Evolutionary conservation across 805 yeast genomes (phyloP).

Genomic region (Candida chilensis): DNA sequence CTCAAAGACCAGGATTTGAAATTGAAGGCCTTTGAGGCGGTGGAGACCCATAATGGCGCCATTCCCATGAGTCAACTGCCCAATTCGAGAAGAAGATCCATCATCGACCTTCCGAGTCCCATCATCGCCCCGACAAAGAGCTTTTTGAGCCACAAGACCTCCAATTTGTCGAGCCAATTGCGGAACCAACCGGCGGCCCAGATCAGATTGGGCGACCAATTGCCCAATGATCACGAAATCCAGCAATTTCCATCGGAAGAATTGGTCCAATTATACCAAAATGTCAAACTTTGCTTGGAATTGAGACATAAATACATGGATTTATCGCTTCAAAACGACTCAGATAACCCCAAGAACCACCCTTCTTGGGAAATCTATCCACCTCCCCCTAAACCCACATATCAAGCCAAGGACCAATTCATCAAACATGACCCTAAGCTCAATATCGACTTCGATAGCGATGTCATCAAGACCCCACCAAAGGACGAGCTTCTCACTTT

Average conservation of each 20-base stretch:
- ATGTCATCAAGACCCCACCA: slow-evolving; percentile 46
- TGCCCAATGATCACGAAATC: slow-evolving; percentile 26
- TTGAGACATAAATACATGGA: slow-evolving; percentile 70
- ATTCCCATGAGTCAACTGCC: slow-evolving; percentile 1
- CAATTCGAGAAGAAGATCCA: slow-evolving; percentile 21
- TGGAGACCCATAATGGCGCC: slow-evolving; percentile 10
- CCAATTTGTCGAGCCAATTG: not conserved
- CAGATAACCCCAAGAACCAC: slow-evolving; percentile 78
- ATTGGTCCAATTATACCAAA: slow-evolving; percentile 50
- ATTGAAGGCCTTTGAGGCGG: slow-evolving; percentile 44
- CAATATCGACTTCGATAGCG: slow-evolving; percentile 51
- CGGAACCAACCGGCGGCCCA: not conserved
- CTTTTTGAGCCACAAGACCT: not conserved
- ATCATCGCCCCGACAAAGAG: not conserved
- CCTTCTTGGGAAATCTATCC: slow-evolving; percentile 80
- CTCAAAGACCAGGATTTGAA: slow-evolving; percentile 64
- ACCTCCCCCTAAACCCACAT: slow-evolving; percentile 84
- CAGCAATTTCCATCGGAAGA: slow-evolving; percentile 62
- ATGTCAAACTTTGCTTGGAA: slow-evolving; percentile 58
- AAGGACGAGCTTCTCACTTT: slow-evolving; percentile 28
- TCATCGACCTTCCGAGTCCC: slow-evolving; percentile 25
- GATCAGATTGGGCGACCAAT: not conserved
- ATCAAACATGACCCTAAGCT: slow-evolving; percentile 27
- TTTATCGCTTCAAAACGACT: slow-evolving; percentile 62
- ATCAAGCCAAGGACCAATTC: slow-evolving; percentile 48